Evolutionary conservation across 495 filamentous ascomycete species (phyloP).

Genomic region (Cetradonia linearis): DNA sequence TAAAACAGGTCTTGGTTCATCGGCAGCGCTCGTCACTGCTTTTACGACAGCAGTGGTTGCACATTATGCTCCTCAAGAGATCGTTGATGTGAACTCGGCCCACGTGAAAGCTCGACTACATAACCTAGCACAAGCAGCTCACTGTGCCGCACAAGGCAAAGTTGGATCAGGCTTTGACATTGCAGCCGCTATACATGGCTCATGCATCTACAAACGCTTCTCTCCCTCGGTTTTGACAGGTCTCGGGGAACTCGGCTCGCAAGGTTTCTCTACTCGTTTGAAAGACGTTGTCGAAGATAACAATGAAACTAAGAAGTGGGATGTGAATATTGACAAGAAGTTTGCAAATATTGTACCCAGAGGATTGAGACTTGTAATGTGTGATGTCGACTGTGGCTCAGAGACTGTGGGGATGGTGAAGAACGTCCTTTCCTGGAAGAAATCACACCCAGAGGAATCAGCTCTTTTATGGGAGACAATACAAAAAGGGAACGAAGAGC

Average conservation of each 20-base stretch:
- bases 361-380: conserved; percentile 70
- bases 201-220: conserved; percentile 83
- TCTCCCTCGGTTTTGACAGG: conserved; percentile 61
- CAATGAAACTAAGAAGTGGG: conserved; percentile 51
- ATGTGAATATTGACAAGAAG: conserved; percentile 58
- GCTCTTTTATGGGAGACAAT: conserved; percentile 60
- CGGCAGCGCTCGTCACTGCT: conserved; percentile 87
- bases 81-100: conserved; percentile 43
- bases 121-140: conserved; percentile 85
- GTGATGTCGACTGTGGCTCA: conserved; percentile 91
- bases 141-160: conserved; percentile 95
- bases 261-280: conserved; percentile 56
- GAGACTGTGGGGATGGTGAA: conserved; percentile 92
- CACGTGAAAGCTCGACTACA: conserved; percentile 47
- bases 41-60: conserved; percentile 66
- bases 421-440: conserved; percentile 74
- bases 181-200: conserved; percentile 85
- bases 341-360: conserved; percentile 50
- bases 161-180: conserved; percentile 94
- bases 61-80: conserved; percentile 58
- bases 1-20: conserved; percentile 95
- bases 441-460: conserved; percentile 54
- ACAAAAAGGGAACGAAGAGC: conserved; percentile 60
- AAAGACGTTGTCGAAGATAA: conserved; percentile 53
- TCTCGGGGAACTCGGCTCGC: conserved; percentile 51